Conservation (phyloP, 148 eudicot species). For the Silene uniflora region DNA sequence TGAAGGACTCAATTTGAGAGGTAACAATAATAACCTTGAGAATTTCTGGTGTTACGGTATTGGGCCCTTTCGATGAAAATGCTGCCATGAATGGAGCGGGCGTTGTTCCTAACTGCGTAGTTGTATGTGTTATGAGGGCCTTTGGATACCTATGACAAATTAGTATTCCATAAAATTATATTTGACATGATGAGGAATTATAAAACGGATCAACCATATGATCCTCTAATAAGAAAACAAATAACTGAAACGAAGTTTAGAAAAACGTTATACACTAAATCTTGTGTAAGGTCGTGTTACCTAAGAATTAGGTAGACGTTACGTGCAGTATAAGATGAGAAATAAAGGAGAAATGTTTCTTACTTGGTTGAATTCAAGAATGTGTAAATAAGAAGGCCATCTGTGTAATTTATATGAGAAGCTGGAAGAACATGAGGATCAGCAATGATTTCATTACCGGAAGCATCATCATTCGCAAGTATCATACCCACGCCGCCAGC, state of each 20-base stretch:
- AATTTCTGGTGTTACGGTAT: constrained; percentile 59
- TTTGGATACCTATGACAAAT: constrained; percentile 39
- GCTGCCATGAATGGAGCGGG: constrained; percentile 97
- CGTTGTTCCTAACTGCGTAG: constrained; percentile 46
- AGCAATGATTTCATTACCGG: constrained; percentile 66
- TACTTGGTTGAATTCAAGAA: constrained; percentile 55
- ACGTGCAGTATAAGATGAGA: too few relatives aligned
- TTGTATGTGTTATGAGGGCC: constrained; percentile 55
- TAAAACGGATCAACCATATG: too few relatives aligned
- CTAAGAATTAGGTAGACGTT: too few relatives aligned
- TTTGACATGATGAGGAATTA: too few relatives aligned
- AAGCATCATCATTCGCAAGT: constrained; percentile 48
- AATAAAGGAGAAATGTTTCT: background rate
- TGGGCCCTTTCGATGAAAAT: constrained; percentile 85
- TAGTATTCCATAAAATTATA: too few relatives aligned
- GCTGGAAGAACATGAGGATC: constrained; percentile 91
- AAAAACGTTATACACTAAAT: too few relatives aligned
- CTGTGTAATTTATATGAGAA: constrained; percentile 55
- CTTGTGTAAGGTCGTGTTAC: too few relatives aligned
- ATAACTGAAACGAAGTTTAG: too few relatives aligned
- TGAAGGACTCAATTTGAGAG: too few relatives aligned
- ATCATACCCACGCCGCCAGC: constrained; percentile 88
- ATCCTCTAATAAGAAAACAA: too few relatives aligned
- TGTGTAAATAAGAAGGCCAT: constrained; percentile 42
- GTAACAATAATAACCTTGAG: constrained; percentile 50